phyloP scores from a whole-genome alignment of 2,329 filamentous ascomycete genomes.

The Fusarium buharicum region DNA sequence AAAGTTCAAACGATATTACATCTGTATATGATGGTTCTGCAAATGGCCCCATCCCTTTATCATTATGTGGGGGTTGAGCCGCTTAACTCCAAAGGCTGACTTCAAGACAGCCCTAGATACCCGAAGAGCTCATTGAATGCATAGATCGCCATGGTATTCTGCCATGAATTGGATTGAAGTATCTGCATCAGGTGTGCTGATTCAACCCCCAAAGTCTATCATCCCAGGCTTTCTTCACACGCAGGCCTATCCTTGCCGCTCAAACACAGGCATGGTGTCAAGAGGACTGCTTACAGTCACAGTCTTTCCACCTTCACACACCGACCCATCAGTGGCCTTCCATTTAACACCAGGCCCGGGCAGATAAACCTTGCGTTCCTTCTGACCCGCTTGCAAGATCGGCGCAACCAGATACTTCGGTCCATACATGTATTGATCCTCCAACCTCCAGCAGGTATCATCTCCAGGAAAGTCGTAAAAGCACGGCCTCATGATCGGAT shows the following conservation, averaged over 20 bases:
- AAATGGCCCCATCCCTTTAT: too few relatives aligned
- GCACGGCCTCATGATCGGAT: slow-evolving; percentile 68
- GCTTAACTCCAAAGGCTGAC: too few relatives aligned
- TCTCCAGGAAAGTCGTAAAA: slow-evolving; percentile 73
- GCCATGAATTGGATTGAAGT: too few relatives aligned
- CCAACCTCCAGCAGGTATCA: slow-evolving; percentile 62
- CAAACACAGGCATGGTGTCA: slow-evolving; percentile 12
- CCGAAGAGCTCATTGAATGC: too few relatives aligned
- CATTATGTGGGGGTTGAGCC: too few relatives aligned
- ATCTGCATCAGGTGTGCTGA: too few relatives aligned
- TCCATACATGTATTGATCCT: slow-evolving; percentile 73
- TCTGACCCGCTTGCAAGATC: slow-evolving; percentile 59
- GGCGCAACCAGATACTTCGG: slow-evolving; percentile 68
- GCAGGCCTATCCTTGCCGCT: background rate
- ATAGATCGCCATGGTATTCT: too few relatives aligned
- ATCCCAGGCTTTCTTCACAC: too few relatives aligned
- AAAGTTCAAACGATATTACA: too few relatives aligned
- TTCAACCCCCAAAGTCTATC: background rate
- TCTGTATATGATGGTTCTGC: too few relatives aligned
- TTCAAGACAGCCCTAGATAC: too few relatives aligned
- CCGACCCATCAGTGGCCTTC: background rate
- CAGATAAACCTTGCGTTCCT: slow-evolving; percentile 61
- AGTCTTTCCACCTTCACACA: background rate
- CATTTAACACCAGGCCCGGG: slow-evolving; percentile 48
- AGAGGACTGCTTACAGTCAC: slow-evolving; percentile 6